A percentile compares a stretch with the other conserved stretches of the same genome.
These are phyloP conservation scores for Escallonia herrerae DNA, from an alignment of 129 eudicot species.

Conservation along the genomic window DNA sequence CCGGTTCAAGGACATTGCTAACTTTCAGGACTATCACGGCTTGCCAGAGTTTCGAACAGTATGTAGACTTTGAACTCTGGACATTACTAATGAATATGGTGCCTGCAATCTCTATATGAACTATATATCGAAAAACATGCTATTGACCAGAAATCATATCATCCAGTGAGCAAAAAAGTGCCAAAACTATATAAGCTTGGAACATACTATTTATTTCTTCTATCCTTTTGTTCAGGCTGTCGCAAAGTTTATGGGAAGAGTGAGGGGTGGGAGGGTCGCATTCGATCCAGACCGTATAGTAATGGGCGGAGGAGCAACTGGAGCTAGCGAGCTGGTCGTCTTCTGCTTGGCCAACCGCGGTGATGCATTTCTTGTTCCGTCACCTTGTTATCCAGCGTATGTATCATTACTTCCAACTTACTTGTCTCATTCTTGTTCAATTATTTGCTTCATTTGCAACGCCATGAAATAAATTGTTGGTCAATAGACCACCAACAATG, in stretches of 20 bases:
- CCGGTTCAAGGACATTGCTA: slow-evolving; percentile 54
- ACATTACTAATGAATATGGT: too few relatives aligned
- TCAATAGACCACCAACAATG: too few relatives aligned
- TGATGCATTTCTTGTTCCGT: slow-evolving; percentile 68
- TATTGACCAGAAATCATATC: too few relatives aligned
- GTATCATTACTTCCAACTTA: slow-evolving; percentile 1
- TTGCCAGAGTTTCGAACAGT: slow-evolving; percentile 65
- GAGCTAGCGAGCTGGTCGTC: slow-evolving; percentile 65
- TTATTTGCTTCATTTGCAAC: background rate
- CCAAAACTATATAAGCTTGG: too few relatives aligned
- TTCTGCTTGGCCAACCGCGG: slow-evolving; percentile 83
- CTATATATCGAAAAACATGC: too few relatives aligned
- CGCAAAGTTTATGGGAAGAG: slow-evolving; percentile 69
- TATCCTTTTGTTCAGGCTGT: slow-evolving; percentile 41
- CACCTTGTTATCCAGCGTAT: slow-evolving; percentile 92
- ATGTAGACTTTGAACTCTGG: background rate
- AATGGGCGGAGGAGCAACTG: slow-evolving; percentile 92
- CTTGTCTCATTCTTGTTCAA: background rate
- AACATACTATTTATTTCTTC: background rate
- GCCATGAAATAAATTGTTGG: background rate
- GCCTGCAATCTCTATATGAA: too few relatives aligned
- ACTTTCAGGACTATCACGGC: slow-evolving; percentile 84
- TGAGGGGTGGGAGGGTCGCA: slow-evolving; percentile 47
- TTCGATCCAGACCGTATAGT: slow-evolving; percentile 83
- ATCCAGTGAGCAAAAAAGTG: too few relatives aligned